A percentile compares a stretch with the other conserved stretches of the same genome.
Conservation (phyloP, 139 green algal species). For the Gonium pectorale region DNA sequence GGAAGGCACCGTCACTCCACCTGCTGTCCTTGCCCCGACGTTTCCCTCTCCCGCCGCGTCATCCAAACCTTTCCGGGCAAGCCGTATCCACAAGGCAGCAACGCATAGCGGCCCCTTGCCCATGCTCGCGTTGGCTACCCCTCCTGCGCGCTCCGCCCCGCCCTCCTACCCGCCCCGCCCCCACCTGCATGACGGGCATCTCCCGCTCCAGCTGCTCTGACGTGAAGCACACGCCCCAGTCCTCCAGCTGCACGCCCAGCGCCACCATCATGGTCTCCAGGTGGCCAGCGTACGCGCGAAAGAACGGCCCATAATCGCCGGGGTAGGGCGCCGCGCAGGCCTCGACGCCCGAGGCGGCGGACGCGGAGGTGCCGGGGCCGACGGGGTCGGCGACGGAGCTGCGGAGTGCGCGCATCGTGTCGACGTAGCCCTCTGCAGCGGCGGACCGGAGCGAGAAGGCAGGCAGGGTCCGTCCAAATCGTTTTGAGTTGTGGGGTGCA, state of each 20-base stretch:
- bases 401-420: constrained; percentile 28
- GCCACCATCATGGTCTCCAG: constrained; percentile 16
- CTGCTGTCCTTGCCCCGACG: no score
- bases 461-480: no score
- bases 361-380: neutral
- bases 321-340: constrained; percentile 17
- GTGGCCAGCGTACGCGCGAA: constrained; percentile 33
- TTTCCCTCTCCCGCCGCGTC: no score
- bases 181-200: constrained; percentile 33
- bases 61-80: no score
- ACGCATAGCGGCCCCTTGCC: no score
- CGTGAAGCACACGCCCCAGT: constrained; percentile 43
- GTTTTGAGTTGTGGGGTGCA: no score
- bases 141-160: neutral
- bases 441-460: no score
- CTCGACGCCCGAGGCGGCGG: neutral
- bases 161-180: neutral
- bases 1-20: no score
- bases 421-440: constrained; percentile 39
- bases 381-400: neutral
- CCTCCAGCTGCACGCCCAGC: constrained; percentile 45
- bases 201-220: constrained; percentile 24
- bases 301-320: constrained; percentile 20
- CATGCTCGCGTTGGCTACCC: no score
- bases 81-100: no score